Conservation (phyloP, 768 basidiomycete genomes). For the Termitomyces eurrhizus region DNA sequence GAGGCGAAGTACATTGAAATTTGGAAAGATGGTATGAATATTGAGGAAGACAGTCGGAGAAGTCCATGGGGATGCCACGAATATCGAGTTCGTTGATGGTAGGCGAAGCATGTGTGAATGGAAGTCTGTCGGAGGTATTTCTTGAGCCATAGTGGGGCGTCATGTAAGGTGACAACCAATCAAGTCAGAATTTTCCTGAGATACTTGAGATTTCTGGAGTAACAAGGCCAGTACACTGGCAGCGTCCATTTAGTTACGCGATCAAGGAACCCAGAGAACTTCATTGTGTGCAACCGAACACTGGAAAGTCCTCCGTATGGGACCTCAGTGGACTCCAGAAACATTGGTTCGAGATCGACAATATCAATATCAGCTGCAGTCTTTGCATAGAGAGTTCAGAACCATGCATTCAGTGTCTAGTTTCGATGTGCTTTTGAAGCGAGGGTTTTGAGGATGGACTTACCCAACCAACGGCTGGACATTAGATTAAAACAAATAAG, state of each 20-base stretch:
- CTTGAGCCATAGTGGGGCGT: conserved; percentile 13
- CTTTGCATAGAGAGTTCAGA: conserved; percentile 24
- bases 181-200: conserved; percentile 22
- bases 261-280: conserved; percentile 20
- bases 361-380: conserved; percentile 19
- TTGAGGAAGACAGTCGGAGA: conserved; percentile 25
- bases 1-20: conserved; percentile 23
- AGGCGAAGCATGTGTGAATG: conserved; percentile 23
- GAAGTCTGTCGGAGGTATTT: conserved; percentile 16
- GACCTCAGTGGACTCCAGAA: conserved; percentile 23
- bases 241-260: not conserved
- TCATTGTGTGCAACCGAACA: conserved; percentile 24
- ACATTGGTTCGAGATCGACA: conserved; percentile 14
- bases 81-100: conserved; percentile 27
- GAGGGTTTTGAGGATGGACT: conserved; percentile 11
- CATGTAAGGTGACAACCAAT: conserved; percentile 22
- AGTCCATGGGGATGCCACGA: conserved; percentile 25
- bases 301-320: conserved; percentile 18
- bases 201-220: conserved; percentile 14
- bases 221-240: conserved; percentile 14
- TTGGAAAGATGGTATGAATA: conserved; percentile 18
- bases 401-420: conserved; percentile 29
- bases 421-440: conserved; percentile 26
- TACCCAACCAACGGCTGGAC: too few relatives aligned
- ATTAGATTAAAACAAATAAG: too few relatives aligned